Percentiles rank a stretch among this genome's conserved stretches.
phyloP scores from a whole-genome alignment of 805 yeast species.

The Brettanomyces nanus region DNA sequence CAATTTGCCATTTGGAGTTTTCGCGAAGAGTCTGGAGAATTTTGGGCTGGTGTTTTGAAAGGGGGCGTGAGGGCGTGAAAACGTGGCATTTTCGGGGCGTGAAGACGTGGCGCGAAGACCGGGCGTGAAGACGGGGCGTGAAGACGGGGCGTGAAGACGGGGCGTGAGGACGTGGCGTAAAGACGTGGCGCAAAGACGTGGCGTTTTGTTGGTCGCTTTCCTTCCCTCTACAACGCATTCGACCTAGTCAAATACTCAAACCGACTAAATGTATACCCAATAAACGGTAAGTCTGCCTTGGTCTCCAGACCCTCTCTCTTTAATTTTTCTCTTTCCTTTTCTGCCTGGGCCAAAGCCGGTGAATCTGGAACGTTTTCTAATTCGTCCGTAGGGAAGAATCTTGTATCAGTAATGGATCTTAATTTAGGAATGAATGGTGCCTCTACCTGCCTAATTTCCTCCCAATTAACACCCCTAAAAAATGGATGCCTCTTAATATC shows the following conservation, averaged over 20 bases:
- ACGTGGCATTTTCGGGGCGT: too few relatives aligned
- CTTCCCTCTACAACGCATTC: constrained; percentile 40
- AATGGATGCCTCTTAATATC: constrained; percentile 88
- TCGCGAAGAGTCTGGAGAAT: too few relatives aligned
- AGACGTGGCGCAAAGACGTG: too few relatives aligned
- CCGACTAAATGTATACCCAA: constrained; percentile 93
- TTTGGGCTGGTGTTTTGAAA: too few relatives aligned
- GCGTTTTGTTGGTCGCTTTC: too few relatives aligned
- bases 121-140: too few relatives aligned
- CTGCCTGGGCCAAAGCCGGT: constrained; percentile 64
- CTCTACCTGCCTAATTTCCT: constrained; percentile 73
- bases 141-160: too few relatives aligned
- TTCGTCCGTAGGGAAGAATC: constrained; percentile 97
- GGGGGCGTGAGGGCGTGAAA: too few relatives aligned
- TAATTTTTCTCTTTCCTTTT: constrained; percentile 51
- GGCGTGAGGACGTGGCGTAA: too few relatives aligned
- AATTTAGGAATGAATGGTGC: constrained; percentile 93
- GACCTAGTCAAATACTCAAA: constrained; percentile 85
- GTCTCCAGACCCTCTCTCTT: constrained; percentile 38
- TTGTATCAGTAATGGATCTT: constrained; percentile 87
- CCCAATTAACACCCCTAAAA: constrained; percentile 95
- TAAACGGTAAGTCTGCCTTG: constrained; percentile 90
- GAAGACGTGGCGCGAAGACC: too few relatives aligned
- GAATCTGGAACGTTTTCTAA: constrained; percentile 90
- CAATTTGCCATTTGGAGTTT: too few relatives aligned